phyloP scores from a whole-genome alignment of 495 filamentous ascomycete species.

The Pyrenula massariospora region DNA sequence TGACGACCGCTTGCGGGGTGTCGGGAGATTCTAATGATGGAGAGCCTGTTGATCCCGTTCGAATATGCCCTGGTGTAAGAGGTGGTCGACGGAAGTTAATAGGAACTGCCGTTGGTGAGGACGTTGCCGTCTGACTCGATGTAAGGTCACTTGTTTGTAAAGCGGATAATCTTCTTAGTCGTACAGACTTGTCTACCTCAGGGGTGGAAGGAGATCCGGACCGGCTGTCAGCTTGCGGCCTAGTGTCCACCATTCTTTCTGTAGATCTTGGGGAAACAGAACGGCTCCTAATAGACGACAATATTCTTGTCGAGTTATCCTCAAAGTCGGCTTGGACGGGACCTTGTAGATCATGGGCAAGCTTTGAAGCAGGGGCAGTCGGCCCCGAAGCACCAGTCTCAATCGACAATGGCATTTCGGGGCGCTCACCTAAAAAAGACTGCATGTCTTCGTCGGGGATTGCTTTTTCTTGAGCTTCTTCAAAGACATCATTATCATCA shows the following conservation, averaged over 20 bases:
- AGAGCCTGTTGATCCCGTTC: conserved; percentile 21
- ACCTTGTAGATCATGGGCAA: not conserved
- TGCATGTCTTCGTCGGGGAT: conserved; percentile 20
- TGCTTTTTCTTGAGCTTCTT: conserved; percentile 25
- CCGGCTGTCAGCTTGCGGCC: not conserved
- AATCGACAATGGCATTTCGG: conserved; percentile 28
- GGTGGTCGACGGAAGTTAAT: conserved; percentile 36
- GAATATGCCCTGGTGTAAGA: conserved; percentile 22
- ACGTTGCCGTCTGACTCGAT: conserved; percentile 7
- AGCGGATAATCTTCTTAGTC: conserved; percentile 20
- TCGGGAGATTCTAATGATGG: conserved; percentile 12
- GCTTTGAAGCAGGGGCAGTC: not conserved
- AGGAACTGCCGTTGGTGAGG: conserved; percentile 38
- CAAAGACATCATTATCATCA: conserved; percentile 8
- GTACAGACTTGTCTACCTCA: not conserved
- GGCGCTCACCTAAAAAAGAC: conserved; percentile 40
- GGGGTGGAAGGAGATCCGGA: not conserved
- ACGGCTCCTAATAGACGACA: not conserved
- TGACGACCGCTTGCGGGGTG: conserved; percentile 20
- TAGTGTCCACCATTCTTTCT: not conserved
- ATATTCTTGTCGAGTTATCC: not conserved
- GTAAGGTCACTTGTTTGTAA: conserved; percentile 10
- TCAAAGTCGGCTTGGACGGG: not conserved
- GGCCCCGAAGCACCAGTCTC: conserved; percentile 26
- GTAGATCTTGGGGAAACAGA: not conserved